Evolutionary conservation across 441 rosid genomes (phyloP).

Genomic region (Kokia cookei): DNA sequence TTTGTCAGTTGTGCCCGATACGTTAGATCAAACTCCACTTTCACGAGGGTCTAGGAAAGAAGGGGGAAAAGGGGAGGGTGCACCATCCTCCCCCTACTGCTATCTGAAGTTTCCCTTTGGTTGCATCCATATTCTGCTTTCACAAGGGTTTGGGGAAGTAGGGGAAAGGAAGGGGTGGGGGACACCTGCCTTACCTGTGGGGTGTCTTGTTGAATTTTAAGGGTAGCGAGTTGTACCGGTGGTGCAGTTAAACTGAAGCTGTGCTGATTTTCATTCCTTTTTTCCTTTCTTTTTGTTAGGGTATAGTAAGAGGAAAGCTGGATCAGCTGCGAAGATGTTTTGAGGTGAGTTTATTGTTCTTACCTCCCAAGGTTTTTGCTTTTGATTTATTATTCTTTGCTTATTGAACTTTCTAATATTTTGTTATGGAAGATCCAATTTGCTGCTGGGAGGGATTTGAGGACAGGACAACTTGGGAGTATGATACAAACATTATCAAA

Average conservation of each 20-base stretch:
- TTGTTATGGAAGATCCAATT: conserved; percentile 60
- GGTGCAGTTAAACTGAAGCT: not conserved
- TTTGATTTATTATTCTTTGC: not conserved
- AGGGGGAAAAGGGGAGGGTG: not conserved
- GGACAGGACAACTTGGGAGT: conserved; percentile 86
- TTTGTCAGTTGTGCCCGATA: not conserved
- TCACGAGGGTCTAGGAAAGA: not conserved
- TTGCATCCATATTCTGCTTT: not conserved
- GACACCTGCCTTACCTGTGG: not conserved
- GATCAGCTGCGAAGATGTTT: conserved; percentile 96
- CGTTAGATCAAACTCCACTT: not conserved
- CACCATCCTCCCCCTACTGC: not conserved
- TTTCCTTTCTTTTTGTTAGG: conserved; percentile 39
- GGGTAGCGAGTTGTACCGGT: not conserved
- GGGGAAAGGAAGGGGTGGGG: not conserved
- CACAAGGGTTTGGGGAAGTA: not conserved
- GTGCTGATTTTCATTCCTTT: not conserved
- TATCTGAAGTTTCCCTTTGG: not conserved
- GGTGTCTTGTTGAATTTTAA: not conserved
- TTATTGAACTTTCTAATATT: not conserved
- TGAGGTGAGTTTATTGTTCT: conserved; percentile 50
- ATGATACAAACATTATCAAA: conserved; percentile 86
- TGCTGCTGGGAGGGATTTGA: conserved; percentile 95
- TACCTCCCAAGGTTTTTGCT: not conserved
- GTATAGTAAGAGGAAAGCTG: conserved; percentile 95